Percentiles rank a stretch among this genome's conserved stretches.
These are phyloP conservation scores for Rhodotorula sp. DNA, from an alignment of 1,284 basidiomycete genomes.

Conservation along the genomic window DNA sequence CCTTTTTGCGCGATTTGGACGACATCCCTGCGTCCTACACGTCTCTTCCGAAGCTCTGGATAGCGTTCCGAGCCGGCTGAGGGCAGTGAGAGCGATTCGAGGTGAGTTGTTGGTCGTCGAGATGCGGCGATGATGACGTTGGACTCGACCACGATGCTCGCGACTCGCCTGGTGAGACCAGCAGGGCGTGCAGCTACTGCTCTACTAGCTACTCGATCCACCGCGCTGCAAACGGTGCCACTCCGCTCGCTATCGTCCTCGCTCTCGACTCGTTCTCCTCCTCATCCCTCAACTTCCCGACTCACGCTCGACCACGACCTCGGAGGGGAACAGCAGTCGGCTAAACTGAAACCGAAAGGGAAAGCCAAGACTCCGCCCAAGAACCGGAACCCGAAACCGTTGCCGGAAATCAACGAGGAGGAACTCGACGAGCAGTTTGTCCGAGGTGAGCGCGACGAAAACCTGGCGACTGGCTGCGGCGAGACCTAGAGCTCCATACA, in stretches of 20 bases:
- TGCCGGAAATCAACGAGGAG: slow-evolving; percentile 26
- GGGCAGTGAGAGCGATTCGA: neutral
- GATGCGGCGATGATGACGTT: neutral
- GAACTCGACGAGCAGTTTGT: slow-evolving; percentile 39
- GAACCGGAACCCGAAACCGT: slow-evolving; percentile 6
- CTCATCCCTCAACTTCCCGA: neutral
- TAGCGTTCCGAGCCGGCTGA: too few relatives aligned
- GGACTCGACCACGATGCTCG: neutral
- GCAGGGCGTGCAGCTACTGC: too few relatives aligned
- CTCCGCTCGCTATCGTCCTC: neutral
- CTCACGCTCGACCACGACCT: neutral
- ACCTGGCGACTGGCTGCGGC: too few relatives aligned
- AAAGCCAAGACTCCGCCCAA: slow-evolving; percentile 23
- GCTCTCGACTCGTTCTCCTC: neutral
- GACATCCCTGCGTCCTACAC: slow-evolving; percentile 13
- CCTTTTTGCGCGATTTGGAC: slow-evolving; percentile 37
- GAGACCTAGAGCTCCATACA: too few relatives aligned
- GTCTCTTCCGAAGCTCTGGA: too few relatives aligned
- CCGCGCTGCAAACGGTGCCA: neutral
- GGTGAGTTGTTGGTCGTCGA: neutral
- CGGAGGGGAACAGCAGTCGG: neutral
- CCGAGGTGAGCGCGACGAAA: slow-evolving; percentile 7
- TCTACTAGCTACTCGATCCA: neutral
- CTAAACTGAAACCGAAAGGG: slow-evolving; percentile 2
- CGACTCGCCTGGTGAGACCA: neutral